Evolutionary conservation across 768 basidiomycete genomes (phyloP), one percentile per base, ranked within the genome.

Genomic region (Mrakia frigida): DNA sequence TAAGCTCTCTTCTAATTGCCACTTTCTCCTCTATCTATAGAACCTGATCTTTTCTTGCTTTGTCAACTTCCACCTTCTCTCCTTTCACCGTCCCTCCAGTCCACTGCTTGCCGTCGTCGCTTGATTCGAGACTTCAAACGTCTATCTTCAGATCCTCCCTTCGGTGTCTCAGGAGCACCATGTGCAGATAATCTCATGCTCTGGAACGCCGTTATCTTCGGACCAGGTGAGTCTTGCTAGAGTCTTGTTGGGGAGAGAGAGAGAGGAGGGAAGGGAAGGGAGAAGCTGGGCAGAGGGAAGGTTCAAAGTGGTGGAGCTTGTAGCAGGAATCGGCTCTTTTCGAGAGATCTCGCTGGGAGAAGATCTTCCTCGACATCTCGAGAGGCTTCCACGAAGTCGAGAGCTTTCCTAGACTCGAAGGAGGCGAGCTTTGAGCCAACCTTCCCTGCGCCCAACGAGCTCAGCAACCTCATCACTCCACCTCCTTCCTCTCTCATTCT

Each of bases 171-270:
- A 6, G 97, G 96, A 21, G 95, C 93, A 81, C 96, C 97, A 82
- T 94, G 93, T 82, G 90, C 93, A 3, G 97, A 98, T 83, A 98
- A 98, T 83, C 97, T 99, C 84, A 97, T 98, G 94, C 87, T 98
- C 23, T 99, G 97, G 97, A 99, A 99, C 81, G 97, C 97, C 1
- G 97, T 99, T 75, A 99, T 99, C 79, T 98, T 99, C 82, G 97
- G 97, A 3, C 97, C 97, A 84, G 91, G 96, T 94, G 77, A 81
- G 90, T 85, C 25, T 50, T 25, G 6, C 9, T 25, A 39, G 23
- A 16, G 4, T 14, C 18, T n/a, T n/a, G 21, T 18, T 35, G 10
- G 18, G 43, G 33, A 18, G 37, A 9, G 33, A 23, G n/a, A n/a
- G n/a, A 13, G 6, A 31, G 65, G 37, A 68, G 16, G 39, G 65